Evolutionary conservation across 768 basidiomycete species (phyloP).

Genomic region (Pulveroboletus ravenelii): DNA sequence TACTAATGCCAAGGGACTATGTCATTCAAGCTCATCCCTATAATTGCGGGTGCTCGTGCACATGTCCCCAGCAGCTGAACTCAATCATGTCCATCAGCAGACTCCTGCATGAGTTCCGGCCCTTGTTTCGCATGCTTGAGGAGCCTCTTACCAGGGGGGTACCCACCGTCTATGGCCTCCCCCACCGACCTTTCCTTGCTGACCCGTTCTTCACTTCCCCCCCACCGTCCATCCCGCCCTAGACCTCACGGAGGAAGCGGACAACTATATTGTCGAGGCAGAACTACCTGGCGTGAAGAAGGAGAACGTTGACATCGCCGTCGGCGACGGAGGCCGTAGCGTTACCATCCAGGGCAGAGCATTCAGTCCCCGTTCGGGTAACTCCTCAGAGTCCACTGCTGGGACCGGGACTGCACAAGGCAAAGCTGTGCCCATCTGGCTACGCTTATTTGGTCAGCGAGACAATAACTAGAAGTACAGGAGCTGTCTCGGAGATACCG

Average conservation of each 20-base stretch:
- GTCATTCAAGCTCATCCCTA: conserved; percentile 9
- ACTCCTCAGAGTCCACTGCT: conserved; percentile 18
- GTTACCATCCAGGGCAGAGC: conserved; percentile 69
- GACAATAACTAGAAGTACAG: conserved; percentile 3
- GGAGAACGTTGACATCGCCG: conserved; percentile 65
- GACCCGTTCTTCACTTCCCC: conserved; percentile 45
- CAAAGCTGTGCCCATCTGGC: conserved; percentile 26
- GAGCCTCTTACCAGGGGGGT: conserved; percentile 51
- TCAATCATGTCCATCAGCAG: conserved; percentile 60
- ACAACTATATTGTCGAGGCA: conserved; percentile 65
- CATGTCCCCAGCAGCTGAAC: not conserved
- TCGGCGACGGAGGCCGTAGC: conserved; percentile 67
- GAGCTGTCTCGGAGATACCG: conserved; percentile 17
- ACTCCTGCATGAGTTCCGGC: conserved; percentile 65
- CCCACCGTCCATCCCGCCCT: conserved; percentile 48
- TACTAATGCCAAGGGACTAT: conserved; percentile 13
- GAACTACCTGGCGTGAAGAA: conserved; percentile 77
- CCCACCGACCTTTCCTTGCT: conserved; percentile 39
- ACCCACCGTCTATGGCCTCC: conserved; percentile 21
- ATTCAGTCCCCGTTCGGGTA: conserved; percentile 21
- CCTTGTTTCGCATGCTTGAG: conserved; percentile 71
- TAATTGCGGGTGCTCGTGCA: conserved; percentile 1
- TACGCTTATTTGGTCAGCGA: not conserved
- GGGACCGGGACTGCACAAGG: conserved; percentile 8
- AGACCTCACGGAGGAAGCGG: conserved; percentile 62